These are phyloP conservation scores for Jacaranda mimosifolia DNA, from an alignment of 257 asterid genomes.

Conservation along the genomic window DNA sequence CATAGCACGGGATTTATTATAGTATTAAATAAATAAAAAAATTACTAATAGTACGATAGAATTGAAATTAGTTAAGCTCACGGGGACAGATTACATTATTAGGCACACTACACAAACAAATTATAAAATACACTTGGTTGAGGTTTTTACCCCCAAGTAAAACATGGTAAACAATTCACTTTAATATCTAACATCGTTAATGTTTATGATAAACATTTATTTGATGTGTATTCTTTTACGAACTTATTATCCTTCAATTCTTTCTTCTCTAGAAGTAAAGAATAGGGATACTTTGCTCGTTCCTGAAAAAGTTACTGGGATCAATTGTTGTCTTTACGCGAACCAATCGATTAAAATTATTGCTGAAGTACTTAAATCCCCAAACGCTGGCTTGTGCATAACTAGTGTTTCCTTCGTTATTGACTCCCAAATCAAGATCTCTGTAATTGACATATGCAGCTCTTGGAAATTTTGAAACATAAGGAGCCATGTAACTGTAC, in stretches of 20 bases:
- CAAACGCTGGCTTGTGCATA: constrained; percentile 31
- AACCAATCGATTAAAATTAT: constrained; percentile 32
- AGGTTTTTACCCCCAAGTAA: no score
- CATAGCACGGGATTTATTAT: no score
- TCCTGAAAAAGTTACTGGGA: constrained; percentile 33
- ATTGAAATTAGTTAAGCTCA: no score
- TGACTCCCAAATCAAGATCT: constrained; percentile 37
- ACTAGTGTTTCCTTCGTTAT: constrained; percentile 17
- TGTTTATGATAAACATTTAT: background rate
- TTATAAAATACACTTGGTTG: no score
- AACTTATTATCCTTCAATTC: background rate
- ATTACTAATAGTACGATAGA: no score
- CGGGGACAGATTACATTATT: no score
- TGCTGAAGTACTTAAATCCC: constrained; percentile 36
- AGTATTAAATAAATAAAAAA: no score
- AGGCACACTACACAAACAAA: no score
- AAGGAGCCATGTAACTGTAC: constrained; percentile 17
- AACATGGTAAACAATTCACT: no score
- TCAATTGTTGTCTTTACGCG: constrained; percentile 30
- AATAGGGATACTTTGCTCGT: constrained; percentile 46
- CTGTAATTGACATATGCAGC: constrained; percentile 30
- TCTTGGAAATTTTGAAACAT: constrained; percentile 29
- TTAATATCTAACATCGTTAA: no score
- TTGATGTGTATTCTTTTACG: background rate
- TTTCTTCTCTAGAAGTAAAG: background rate